Conservation (phyloP, 176 grass and related monocot genomes). For the Paspalum vaginatum region DNA sequence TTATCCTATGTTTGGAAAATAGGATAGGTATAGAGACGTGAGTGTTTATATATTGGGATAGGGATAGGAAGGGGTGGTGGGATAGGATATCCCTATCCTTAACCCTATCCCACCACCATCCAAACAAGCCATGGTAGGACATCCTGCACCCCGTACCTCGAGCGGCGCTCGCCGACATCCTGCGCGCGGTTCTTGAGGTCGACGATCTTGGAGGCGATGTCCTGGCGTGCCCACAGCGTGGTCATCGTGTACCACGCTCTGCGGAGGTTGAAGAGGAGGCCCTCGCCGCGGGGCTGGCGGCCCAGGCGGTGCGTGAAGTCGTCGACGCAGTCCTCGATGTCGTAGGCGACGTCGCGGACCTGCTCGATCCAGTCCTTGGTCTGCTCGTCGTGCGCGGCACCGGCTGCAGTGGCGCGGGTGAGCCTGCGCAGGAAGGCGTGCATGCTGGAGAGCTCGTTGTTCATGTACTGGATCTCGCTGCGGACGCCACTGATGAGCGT, state of each 20-base stretch:
- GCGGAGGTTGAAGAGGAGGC: neutral
- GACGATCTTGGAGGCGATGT: neutral
- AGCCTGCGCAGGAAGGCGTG: conserved; percentile 1
- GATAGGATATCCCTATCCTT: too few relatives aligned
- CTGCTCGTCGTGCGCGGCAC: neutral
- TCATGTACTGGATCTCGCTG: neutral
- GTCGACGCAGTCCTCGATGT: neutral
- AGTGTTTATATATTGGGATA: too few relatives aligned
- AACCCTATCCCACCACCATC: too few relatives aligned
- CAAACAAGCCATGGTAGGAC: too few relatives aligned
- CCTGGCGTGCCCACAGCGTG: neutral
- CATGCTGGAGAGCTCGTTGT: neutral
- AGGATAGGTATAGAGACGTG: too few relatives aligned
- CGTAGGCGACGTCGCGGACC: neutral
- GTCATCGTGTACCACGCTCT: neutral
- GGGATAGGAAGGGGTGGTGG: too few relatives aligned
- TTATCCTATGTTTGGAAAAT: too few relatives aligned
- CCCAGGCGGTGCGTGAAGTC: neutral
- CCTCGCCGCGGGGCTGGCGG: neutral
- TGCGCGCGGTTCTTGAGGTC: neutral
- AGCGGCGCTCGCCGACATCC: neutral
- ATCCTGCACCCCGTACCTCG: conserved; percentile 8
- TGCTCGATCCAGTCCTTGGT: neutral
- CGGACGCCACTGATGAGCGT: neutral
- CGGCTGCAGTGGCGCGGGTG: too few relatives aligned